Evolutionary conservation across 225 moss, liverwort and hornwort species (phyloP), one percentile per base, ranked within the genome.

Genomic region (Physcomitrium patens): DNA sequence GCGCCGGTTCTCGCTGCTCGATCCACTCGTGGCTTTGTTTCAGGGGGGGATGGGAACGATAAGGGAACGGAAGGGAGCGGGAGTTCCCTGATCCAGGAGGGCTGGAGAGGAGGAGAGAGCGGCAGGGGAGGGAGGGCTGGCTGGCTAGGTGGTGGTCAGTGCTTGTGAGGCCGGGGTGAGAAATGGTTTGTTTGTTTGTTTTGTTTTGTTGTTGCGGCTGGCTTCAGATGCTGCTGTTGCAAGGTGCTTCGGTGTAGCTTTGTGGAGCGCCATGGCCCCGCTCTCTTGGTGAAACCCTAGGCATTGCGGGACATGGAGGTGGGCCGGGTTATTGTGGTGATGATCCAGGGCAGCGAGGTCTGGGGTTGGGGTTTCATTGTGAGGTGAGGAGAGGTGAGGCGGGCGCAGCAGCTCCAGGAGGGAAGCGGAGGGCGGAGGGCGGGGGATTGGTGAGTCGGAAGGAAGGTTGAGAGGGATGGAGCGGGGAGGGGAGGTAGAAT

Each of bases 401-500:
- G n/a, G n/a, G n/a, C n/a, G 31, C 31, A 37, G 31, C 31, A 37
- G 5, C 31, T 2, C 1, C 31, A 37, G 31, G 4, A 37, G 31
- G 17, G 54, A 0, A 19, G 43, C 11, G 9, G 71, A 3, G 49
- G 49, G 17, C 17, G 1, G 55, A 4, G 9, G 7, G 5, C 4
- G 17, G 43, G 22, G 63, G 50, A 27, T 10, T 7, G 42, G n/a
- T 0, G 50, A 18, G 31, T 37, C 31, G 7, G 31, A 37, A 37
- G 31, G 31, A 37, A 4, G 31, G 31, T 37, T 37, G n/a, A 50
- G 76, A 57, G 31, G 5, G 60, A 84, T 90, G 91, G 93, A 87
- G 15, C 81, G 74, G 65, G 69, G 86, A 1, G 91, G 87, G n/a
- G 93, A 93, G 65, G 68, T 90, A 65, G 92, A 91, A 69, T 91